A percentile compares a stretch with the other conserved stretches of the same genome.
Conservation (phyloP, 1,139 yeast genomes). For the Diutina siamensis region DNA sequence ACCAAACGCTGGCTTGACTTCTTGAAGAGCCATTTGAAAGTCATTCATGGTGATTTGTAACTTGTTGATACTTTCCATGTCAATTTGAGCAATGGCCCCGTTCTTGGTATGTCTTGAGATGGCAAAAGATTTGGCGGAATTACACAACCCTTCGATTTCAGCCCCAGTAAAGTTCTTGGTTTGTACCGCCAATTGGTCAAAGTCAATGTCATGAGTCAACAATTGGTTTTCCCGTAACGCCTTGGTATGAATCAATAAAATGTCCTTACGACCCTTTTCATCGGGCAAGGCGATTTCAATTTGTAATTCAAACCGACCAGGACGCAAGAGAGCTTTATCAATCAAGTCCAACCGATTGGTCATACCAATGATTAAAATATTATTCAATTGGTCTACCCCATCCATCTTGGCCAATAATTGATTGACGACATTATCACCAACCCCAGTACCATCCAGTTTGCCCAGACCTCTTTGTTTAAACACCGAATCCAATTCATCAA, state of each 20-base stretch:
- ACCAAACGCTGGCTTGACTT: constrained; percentile 95
- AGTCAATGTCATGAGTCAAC: constrained; percentile 64
- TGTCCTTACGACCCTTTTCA: constrained; percentile 84
- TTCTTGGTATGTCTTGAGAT: constrained; percentile 75
- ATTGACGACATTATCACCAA: constrained; percentile 96
- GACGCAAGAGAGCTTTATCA: constrained; percentile 87
- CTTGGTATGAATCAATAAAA: constrained; percentile 82
- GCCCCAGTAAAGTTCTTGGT: constrained; percentile 98
- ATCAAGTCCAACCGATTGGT: constrained; percentile 92
- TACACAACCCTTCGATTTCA: constrained; percentile 91
- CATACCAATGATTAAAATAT: constrained; percentile 95
- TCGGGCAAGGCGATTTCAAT: constrained; percentile 94
- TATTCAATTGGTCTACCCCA: constrained; percentile 95
- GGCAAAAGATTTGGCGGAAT: constrained; percentile 92
- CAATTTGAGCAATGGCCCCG: constrained; percentile 67
- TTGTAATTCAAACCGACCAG: constrained; percentile 97
- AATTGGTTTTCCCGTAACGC: constrained; percentile 77
- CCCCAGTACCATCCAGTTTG: constrained; percentile 95
- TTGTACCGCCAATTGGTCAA: constrained; percentile 65
- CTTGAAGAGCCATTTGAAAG: constrained; percentile 72
- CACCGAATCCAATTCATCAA: constrained; percentile 95
- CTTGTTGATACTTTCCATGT: constrained; percentile 37
- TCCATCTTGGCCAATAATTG: constrained; percentile 97
- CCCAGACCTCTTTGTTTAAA: constrained; percentile 94
- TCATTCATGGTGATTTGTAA: constrained; percentile 71